These are phyloP conservation scores for Clavariopsis aquatica DNA, from an alignment of 495 filamentous ascomycete species.

Conservation along the genomic window DNA sequence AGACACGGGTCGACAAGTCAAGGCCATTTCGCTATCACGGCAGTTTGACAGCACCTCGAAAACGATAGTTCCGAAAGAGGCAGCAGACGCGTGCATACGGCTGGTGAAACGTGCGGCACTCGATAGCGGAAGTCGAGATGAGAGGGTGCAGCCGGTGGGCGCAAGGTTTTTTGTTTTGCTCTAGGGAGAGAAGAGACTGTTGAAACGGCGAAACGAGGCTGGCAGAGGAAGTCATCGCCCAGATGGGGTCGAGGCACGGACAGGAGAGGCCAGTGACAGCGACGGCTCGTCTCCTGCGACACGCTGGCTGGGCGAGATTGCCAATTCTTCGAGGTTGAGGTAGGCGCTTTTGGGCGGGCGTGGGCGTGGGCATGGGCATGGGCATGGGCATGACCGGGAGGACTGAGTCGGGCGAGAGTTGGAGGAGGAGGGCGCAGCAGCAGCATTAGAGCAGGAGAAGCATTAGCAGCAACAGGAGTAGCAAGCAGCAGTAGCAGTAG, in stretches of 20 bases:
- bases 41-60: no score
- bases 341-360: not conserved
- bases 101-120: conserved; percentile 2
- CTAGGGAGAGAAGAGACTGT: not conserved
- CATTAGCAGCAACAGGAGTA: no score
- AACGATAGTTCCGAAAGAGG: not conserved
- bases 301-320: not conserved
- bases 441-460: no score
- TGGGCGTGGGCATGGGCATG: no score
- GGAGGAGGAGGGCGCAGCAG: no score
- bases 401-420: not conserved
- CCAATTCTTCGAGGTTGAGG: not conserved
- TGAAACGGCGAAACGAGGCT: not conserved
- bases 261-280: conserved; percentile 9
- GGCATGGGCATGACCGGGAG: no score
- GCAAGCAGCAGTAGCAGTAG: no score
- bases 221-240: not conserved
- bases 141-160: not conserved
- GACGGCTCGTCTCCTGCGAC: conserved; percentile 2
- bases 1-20: no score
- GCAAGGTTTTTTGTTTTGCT: not conserved
- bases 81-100: not conserved
- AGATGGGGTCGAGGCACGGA: conserved; percentile 5
- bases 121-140: not conserved
- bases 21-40: no score